Percentiles rank a stretch among this genome's conserved stretches.
Conservation (phyloP, 345 rosid species). For the Capsella bursapastoris region DNA sequence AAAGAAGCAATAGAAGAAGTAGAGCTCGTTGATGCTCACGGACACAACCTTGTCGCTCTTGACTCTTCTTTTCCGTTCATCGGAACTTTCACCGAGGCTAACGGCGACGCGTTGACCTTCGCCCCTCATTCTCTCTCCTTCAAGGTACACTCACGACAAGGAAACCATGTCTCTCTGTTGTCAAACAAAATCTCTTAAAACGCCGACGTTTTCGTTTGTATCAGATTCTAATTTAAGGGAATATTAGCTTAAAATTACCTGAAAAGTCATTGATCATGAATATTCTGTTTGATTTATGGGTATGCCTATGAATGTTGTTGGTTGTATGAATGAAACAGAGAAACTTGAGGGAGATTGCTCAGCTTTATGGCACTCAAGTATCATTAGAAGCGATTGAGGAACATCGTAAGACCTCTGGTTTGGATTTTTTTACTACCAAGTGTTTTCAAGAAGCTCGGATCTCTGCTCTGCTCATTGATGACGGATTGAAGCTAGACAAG, state of each 20-base stretch:
- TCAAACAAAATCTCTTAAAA: not conserved
- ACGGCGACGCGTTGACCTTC: constrained; percentile 71
- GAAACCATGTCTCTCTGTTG: not conserved
- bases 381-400: constrained; percentile 68
- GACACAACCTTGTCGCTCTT: constrained; percentile 75
- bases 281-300: not conserved
- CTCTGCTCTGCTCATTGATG: constrained; percentile 84
- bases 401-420: constrained; percentile 63
- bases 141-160: constrained; percentile 54
- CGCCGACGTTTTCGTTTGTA: not conserved
- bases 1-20: constrained; percentile 59
- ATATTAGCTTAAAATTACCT: not conserved
- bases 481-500: constrained; percentile 82
- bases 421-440: constrained; percentile 55
- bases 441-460: constrained; percentile 82
- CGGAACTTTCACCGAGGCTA: constrained; percentile 73
- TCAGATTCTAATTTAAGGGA: not conserved
- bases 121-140: constrained; percentile 77
- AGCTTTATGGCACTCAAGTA: constrained; percentile 68
- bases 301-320: not conserved
- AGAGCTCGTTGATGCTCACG: constrained; percentile 79
- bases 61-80: constrained; percentile 76
- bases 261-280: not conserved
- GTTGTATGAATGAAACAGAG: constrained; percentile 51
- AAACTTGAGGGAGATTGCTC: constrained; percentile 74